Percentiles rank a stretch among this genome's conserved stretches.
Conservation (phyloP, 768 basidiomycete genomes). For the Pleurotus ostreatus region DNA sequence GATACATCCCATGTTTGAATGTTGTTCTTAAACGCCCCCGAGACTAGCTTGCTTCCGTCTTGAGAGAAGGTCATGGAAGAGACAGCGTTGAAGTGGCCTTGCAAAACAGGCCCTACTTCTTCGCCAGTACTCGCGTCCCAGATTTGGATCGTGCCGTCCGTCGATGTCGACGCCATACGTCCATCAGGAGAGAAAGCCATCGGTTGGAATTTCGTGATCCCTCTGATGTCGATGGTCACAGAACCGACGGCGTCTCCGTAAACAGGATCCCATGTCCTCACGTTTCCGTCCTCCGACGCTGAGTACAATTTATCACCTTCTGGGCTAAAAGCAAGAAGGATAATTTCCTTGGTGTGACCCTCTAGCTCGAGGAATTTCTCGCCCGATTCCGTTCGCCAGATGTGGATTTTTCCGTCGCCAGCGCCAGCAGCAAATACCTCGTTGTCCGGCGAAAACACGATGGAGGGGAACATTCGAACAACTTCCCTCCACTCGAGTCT, state of each 20-base stretch:
- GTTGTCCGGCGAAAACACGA: slow-evolving; percentile 5
- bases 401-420: background rate
- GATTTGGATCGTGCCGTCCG: slow-evolving; percentile 3
- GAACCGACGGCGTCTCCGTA: background rate
- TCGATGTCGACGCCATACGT: background rate
- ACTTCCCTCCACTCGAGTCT: background rate
- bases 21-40: slow-evolving; percentile 4
- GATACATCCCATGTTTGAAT: slow-evolving; percentile 1
- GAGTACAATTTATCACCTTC: slow-evolving; percentile 5
- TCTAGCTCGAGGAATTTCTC: background rate
- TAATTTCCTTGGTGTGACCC: slow-evolving; percentile 4
- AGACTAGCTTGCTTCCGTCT: slow-evolving; percentile 2
- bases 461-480: slow-evolving; percentile 1
- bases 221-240: background rate
- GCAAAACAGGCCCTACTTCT: slow-evolving; percentile 1
- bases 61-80: slow-evolving; percentile 3
- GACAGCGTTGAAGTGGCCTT: background rate
- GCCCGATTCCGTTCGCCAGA: slow-evolving; percentile 1
- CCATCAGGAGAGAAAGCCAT: slow-evolving; percentile 6
- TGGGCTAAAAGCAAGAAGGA: slow-evolving; percentile 4
- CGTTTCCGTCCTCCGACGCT: background rate
- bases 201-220: background rate
- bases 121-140: background rate
- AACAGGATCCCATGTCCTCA: slow-evolving; percentile 6
- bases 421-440: slow-evolving; percentile 1